Evolutionary conservation across 345 rosid genomes (phyloP), one percentile per base, ranked within the genome.

Genomic region (Eucalyptus cladocalyx): DNA sequence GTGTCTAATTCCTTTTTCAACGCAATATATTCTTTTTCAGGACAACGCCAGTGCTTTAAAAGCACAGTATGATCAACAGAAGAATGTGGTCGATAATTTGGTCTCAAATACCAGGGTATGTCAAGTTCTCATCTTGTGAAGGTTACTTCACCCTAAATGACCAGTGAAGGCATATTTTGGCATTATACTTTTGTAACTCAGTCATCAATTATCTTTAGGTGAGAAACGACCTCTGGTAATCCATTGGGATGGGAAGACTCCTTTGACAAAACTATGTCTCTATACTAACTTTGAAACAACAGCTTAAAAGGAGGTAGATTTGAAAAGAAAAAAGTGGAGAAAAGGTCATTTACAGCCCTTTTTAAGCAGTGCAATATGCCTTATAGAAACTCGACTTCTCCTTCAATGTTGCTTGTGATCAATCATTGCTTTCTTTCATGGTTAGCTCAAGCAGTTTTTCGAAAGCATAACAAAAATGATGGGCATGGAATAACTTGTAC

Each of bases 91-190:
- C 67, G 94, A 95, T 28, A 96, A 93, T 92, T 96, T 96, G 81
- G 94, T 95, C 89, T 93, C 98, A 51, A 96, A 96, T 92, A 96
- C 98, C 53, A 93, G 93, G 96, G 98, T 95, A 93, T 88, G 91
- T 76, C 30, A 37, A 40, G 30, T 40, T 23, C 85, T 76, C 47
- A 76, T 76, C 47, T 76, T 76, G 85, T 21, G 16, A 40, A 76
- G 85, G 47, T 76, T 21, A 11, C 85, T 40, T 76, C 2, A 37
- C 85, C 85, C 47, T 76, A 76, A 37, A 76, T 76, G 85, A 11
- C 6, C 2, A 2, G 47, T 40, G 85, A 40, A 76, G 3, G 47
- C 85, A 76, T 21, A 40, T 76, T 40, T 76, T 6, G 30, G 85
- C 85, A 4, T 43, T 76, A 76, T 76, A 40, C 47, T 76, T 34